phyloP scores from a whole-genome alignment of 129 eudicot genomes.

The Sambucus nigra region DNA sequence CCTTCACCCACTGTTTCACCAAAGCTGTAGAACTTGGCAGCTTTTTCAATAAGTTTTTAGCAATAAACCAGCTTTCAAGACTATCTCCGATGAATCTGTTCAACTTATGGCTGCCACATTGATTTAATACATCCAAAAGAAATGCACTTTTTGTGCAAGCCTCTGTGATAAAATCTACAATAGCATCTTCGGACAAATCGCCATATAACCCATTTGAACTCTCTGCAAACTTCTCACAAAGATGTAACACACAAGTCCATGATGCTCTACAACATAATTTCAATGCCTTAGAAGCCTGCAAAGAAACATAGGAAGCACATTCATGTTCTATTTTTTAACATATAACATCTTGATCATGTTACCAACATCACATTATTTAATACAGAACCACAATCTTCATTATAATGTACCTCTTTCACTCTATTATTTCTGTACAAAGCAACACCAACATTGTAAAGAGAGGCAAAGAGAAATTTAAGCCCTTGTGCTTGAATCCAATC shows the following conservation, averaged over 20 bases:
- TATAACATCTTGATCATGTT: background rate
- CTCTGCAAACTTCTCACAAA: conserved; percentile 28
- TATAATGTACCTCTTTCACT: conserved; percentile 52
- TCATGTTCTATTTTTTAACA: background rate
- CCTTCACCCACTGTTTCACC: conserved; percentile 87
- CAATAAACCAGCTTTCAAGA: conserved; percentile 67
- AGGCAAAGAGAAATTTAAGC: conserved; percentile 51
- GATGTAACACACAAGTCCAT: conserved; percentile 47
- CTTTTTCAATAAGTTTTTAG: conserved; percentile 39
- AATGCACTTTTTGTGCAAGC: conserved; percentile 52
- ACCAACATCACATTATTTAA: background rate
- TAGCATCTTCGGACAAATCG: conserved; percentile 39
- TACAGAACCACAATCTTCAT: background rate
- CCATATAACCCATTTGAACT: conserved; percentile 26
- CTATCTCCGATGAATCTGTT: conserved; percentile 24
- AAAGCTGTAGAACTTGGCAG: conserved; percentile 52
- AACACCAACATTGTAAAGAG: conserved; percentile 64
- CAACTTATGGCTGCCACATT: conserved; percentile 36
- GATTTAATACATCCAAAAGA: conserved; percentile 55
- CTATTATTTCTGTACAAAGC: conserved; percentile 43
- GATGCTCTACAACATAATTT: conserved; percentile 68
- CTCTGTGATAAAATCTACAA: conserved; percentile 42
- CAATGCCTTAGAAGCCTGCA: conserved; percentile 59
- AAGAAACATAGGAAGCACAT: conserved; percentile 4
- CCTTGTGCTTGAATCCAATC: conserved; percentile 51